These are phyloP conservation scores for Rhodomyrtus tomentosa DNA, from an alignment of 345 rosid genomes.

Conservation along the genomic window DNA sequence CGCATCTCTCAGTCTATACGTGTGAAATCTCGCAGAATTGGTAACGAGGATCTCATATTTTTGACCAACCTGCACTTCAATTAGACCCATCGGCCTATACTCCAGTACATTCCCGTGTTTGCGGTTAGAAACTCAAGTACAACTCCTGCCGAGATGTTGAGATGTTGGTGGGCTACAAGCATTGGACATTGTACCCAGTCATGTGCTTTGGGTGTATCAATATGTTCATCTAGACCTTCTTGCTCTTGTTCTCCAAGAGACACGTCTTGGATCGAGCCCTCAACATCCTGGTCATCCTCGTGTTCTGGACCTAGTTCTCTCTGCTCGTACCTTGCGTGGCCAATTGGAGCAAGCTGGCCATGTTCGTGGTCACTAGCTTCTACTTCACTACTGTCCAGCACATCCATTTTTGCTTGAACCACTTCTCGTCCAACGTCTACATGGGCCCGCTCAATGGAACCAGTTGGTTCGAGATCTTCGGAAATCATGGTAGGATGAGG, in stretches of 20 bases:
- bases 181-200: slow-evolving; percentile 80
- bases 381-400: slow-evolving; percentile 69
- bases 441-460: slow-evolving; percentile 67
- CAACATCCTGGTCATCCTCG: slow-evolving; percentile 48
- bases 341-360: slow-evolving; percentile 58
- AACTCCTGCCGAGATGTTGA: slow-evolving; percentile 64
- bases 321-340: slow-evolving; percentile 65
- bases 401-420: slow-evolving; percentile 81
- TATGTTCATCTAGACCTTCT: no score
- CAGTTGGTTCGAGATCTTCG: slow-evolving; percentile 95
- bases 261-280: slow-evolving; percentile 57
- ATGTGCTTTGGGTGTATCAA: slow-evolving; percentile 76
- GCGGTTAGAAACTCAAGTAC: slow-evolving; percentile 38
- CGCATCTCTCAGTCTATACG: no score
- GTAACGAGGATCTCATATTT: no score
- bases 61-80: no score
- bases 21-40: no score
- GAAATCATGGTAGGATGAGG: no score
- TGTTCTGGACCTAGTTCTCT: slow-evolving; percentile 94
- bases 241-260: slow-evolving; percentile 48
- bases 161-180: slow-evolving; percentile 67
- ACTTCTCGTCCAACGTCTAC: slow-evolving; percentile 70
- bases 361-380: slow-evolving; percentile 57
- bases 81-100: no score
- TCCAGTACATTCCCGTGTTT: no score